Conservation (phyloP, 371 early-diverging fungal genomes). For the Sporodiniella umbellata region DNA sequence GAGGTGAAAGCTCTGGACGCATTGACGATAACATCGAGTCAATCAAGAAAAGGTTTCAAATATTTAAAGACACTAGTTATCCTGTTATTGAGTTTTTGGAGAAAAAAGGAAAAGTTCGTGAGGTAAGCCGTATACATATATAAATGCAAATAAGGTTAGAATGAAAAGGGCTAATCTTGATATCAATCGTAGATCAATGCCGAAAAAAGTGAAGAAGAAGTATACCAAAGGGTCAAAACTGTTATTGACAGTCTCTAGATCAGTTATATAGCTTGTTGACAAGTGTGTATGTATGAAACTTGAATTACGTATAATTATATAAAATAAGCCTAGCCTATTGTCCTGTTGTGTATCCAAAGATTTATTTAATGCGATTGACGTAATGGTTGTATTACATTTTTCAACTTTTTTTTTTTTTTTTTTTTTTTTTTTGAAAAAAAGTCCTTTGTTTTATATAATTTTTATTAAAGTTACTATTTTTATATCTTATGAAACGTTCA, state of each 20-base stretch:
- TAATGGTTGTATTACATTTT: background rate
- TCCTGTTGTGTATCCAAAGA: too few species aligned
- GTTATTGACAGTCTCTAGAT: slow-evolving; percentile 32
- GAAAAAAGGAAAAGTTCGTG: slow-evolving; percentile 67
- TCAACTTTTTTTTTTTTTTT: background rate
- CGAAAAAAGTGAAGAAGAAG: slow-evolving; percentile 49
- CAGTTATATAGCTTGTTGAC: too few species aligned
- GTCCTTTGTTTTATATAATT: background rate
- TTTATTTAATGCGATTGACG: background rate
- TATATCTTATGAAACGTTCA: slow-evolving; percentile 14
- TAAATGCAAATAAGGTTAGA: too few species aligned
- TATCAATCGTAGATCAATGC: slow-evolving; percentile 62
- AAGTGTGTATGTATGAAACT: too few species aligned
- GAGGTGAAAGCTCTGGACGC: slow-evolving; percentile 88
- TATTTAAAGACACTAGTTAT: slow-evolving; percentile 76
- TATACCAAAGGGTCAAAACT: slow-evolving; percentile 51
- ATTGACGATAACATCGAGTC: slow-evolving; percentile 92
- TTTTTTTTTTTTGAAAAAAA: background rate
- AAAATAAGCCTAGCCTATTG: too few species aligned
- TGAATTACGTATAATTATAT: too few species aligned
- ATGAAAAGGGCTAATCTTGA: too few species aligned
- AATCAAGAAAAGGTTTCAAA: slow-evolving; percentile 90
- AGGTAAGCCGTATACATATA: slow-evolving; percentile 44
- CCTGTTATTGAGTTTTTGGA: slow-evolving; percentile 85
- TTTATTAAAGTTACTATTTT: slow-evolving; percentile 1